Evolutionary conservation across 2,329 filamentous ascomycete species (phyloP).

Genomic region (Sporothrix sp.): DNA sequence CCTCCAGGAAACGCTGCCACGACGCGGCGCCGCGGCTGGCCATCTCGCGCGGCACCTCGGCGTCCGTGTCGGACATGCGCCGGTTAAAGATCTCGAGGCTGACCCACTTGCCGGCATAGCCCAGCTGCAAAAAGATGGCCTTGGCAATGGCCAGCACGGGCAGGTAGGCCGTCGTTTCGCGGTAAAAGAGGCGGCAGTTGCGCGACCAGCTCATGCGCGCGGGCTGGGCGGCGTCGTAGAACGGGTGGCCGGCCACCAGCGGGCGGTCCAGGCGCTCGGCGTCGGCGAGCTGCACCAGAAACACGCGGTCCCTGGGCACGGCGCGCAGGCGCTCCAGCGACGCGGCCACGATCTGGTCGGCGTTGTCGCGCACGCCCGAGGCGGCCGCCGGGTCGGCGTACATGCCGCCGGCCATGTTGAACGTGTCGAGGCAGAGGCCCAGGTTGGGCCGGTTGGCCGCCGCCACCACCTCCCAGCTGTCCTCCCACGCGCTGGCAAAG

Average conservation of each 20-base stretch:
- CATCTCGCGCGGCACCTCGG: conserved; percentile 39
- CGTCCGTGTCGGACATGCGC: conserved; percentile 36
- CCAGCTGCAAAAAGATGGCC: conserved; percentile 44
- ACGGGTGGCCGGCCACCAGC: conserved; percentile 40
- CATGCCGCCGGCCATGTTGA: conserved; percentile 50
- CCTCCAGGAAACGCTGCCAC: conserved; percentile 33
- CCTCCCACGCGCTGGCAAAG: conserved; percentile 49
- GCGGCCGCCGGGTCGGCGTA: conserved; percentile 45
- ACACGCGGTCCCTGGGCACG: conserved; percentile 40
- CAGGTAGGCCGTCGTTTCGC: conserved; percentile 48
- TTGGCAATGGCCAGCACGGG: conserved; percentile 44
- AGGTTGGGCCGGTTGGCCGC: conserved; percentile 48
- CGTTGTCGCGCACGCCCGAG: conserved; percentile 34
- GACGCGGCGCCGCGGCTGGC: conserved; percentile 39
- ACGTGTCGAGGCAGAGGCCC: conserved; percentile 53
- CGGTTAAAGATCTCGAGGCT: conserved; percentile 51
- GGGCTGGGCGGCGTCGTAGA: conserved; percentile 43
- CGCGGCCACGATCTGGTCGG: conserved; percentile 31
- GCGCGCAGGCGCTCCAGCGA: conserved; percentile 34
- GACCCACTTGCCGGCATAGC: conserved; percentile 47
- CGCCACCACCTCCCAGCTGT: conserved; percentile 44
- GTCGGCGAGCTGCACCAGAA: conserved; percentile 54
- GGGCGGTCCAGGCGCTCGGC: conserved; percentile 43
- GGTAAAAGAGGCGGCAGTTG: conserved; percentile 51
- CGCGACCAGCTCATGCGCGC: conserved; percentile 54